phyloP scores from a whole-genome alignment of 1,284 basidiomycete species.

The Apiotrichum porosum region DNA sequence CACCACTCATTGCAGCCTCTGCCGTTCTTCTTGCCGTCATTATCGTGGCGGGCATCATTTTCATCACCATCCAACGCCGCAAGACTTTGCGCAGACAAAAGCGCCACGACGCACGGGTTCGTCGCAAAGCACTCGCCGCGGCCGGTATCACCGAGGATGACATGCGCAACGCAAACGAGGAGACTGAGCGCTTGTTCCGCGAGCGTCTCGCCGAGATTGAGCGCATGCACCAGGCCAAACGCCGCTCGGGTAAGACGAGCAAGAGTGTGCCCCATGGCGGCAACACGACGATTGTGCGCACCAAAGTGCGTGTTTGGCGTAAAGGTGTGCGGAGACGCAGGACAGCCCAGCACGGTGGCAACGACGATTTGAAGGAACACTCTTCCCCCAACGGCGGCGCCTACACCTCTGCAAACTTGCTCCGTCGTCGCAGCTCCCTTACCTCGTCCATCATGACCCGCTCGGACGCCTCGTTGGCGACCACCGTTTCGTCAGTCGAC shows the following conservation, averaged over 20 bases:
- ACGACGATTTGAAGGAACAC: not conserved
- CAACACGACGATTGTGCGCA: slow-evolving; percentile 22
- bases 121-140: slow-evolving; percentile 39
- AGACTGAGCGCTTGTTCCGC: slow-evolving; percentile 22
- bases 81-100: slow-evolving; percentile 36
- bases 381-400: too few relatives aligned
- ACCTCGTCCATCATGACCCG: too few relatives aligned
- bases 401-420: not conserved
- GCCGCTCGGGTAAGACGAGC: slow-evolving; percentile 17
- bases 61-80: slow-evolving; percentile 35
- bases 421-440: too few relatives aligned
- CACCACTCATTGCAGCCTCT: slow-evolving; percentile 44
- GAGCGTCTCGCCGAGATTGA: slow-evolving; percentile 36
- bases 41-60: slow-evolving; percentile 39
- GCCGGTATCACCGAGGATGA: slow-evolving; percentile 35
- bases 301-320: slow-evolving; percentile 38
- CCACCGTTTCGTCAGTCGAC: not conserved
- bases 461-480: not conserved
- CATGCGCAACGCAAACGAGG: slow-evolving; percentile 19
- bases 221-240: slow-evolving; percentile 20
- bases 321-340: slow-evolving; percentile 19
- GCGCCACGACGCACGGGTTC: slow-evolving; percentile 33
- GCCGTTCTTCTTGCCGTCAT: slow-evolving; percentile 40
- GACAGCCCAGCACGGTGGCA: slow-evolving; percentile 3
- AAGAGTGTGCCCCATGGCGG: too few relatives aligned